Base-by-base conservation (phyloP, 495 filamentous ascomycete genomes). In the Hypoxylon fuscum region DNA sequence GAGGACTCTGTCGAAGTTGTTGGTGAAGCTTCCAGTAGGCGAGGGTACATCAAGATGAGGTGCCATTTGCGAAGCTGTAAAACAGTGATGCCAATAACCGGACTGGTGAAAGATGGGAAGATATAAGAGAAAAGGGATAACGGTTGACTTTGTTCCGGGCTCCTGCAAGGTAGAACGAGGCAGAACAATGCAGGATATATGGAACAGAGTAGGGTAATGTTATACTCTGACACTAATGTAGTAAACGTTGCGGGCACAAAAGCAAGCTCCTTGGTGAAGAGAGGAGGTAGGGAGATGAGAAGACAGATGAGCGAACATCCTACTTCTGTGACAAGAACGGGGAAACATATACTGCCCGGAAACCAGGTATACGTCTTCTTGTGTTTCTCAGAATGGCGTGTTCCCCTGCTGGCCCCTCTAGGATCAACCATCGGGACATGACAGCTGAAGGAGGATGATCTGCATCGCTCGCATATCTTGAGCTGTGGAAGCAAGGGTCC, bases 1-100 rank as follows among this genome's bases (percentile, higher is more conserved):
- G 8, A 78, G 59, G 37, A 76, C 76, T 43, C 74, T 63, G 70
- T 77, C 73, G 71, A 81, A 81, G 62, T 72, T 75, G 56, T 72
- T 54, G 29, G 75, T 75, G 68, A 74, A 82, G 66, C 73, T 79
- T 47, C 76, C 77, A 15, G 74, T 62, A 27, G 81, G 78, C 25
- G 81, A 83, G 5, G 77, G 75, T 34, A 76, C 77, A 63, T 83
- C 79, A 69, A 78, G 76, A 68, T 82, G 79, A 46, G 81, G 81
- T 68, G 79, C 74, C 81, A 83, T 83, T 17, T 11, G n/a, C 7
- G 37, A 31, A 29, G 20, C 42, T 20, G 18, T 14, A 46, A 6
- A 12, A 17, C 11, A 34, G 37, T 37, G 14, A 15, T 43, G n/a
- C n/a, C 15, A 44, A 21, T n/a, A 5, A 37, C 35, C 44, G 49